Conservation (phyloP, 2,329 filamentous ascomycete genomes). For the Fonsecaea pedrosoi region DNA sequence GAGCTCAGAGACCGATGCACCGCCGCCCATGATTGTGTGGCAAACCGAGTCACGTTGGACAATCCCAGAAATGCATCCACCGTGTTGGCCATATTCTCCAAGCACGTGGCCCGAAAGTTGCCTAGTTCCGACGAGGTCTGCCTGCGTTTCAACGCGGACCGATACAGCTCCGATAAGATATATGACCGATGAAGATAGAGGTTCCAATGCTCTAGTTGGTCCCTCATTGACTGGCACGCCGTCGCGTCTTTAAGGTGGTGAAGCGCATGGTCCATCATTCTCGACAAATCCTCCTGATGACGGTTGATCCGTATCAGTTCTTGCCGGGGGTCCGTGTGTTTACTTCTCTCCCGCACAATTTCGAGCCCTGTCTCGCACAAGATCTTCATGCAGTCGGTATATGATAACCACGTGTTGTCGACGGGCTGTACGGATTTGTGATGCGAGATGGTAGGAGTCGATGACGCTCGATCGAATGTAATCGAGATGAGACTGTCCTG, state of each 20-base stretch:
- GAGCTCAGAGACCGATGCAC: constrained; percentile 20
- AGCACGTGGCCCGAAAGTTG: constrained; percentile 9
- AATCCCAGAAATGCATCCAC: constrained; percentile 27
- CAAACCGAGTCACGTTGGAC: constrained; percentile 19
- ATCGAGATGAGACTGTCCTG: constrained; percentile 47
- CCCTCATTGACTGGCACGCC: constrained; percentile 49
- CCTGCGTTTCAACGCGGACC: constrained; percentile 60
- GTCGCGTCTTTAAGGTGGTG: constrained; percentile 63
- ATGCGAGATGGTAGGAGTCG: constrained; percentile 39
- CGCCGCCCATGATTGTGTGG: constrained; percentile 12
- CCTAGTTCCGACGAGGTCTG: constrained; percentile 42
- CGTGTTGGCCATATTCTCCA: constrained; percentile 23
- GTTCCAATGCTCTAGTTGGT: constrained; percentile 65
- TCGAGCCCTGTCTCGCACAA: constrained; percentile 41
- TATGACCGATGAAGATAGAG: constrained; percentile 67
- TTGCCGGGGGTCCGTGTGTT: constrained; percentile 58
- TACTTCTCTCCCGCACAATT: constrained; percentile 53
- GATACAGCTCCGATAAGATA: constrained; percentile 66
- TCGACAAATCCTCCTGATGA: constrained; percentile 62
- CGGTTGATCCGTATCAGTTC: constrained; percentile 59
- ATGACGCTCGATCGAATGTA: constrained; percentile 46
- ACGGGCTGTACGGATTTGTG: neutral
- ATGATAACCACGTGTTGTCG: constrained; percentile 37
- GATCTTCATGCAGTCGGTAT: constrained; percentile 43
- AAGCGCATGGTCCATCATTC: constrained; percentile 62